Evolutionary conservation across 176 grass and related monocot genomes (phyloP).

Genomic region (Leersia perrieri): DNA sequence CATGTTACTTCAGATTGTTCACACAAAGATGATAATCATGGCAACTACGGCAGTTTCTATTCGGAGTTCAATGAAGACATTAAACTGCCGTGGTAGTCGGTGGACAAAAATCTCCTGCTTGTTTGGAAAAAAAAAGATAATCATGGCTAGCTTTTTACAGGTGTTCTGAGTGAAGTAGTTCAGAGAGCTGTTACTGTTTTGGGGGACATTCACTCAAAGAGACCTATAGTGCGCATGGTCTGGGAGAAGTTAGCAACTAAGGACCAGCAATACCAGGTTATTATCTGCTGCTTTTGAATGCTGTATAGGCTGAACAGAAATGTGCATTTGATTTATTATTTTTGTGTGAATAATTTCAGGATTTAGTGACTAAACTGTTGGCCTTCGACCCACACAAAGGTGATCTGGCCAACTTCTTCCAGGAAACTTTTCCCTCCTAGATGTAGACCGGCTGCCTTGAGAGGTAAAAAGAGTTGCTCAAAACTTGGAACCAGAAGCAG

Average conservation of each 20-base stretch:
- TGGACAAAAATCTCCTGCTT: too few relatives aligned
- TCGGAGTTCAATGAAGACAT: too few relatives aligned
- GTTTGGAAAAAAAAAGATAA: conserved; percentile 19
- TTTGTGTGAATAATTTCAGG: conserved; percentile 44
- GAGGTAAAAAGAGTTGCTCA: background rate
- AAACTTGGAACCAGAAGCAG: background rate
- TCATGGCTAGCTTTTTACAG: conserved; percentile 44
- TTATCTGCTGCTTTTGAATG: conserved; percentile 21
- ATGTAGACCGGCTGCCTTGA: background rate
- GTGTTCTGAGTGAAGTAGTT: conserved; percentile 62
- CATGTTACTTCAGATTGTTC: conserved; percentile 6
- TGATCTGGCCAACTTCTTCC: conserved; percentile 64
- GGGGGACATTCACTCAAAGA: conserved; percentile 70
- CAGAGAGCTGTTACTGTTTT: conserved; percentile 66
- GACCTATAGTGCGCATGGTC: conserved; percentile 45
- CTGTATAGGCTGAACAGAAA: background rate
- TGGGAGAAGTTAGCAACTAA: conserved; percentile 49
- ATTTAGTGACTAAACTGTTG: conserved; percentile 61
- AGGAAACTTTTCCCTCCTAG: conserved; percentile 44
- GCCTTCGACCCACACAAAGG: conserved; percentile 58
- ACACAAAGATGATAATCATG: conserved; percentile 21
- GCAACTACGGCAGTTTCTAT: too few relatives aligned
- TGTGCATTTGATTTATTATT: background rate
- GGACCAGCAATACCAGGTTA: conserved; percentile 82
- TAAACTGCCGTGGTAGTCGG: too few relatives aligned